Base-by-base conservation (phyloP, 2,329 filamentous ascomycete species). In the Xylariaceae sp. region DNA sequence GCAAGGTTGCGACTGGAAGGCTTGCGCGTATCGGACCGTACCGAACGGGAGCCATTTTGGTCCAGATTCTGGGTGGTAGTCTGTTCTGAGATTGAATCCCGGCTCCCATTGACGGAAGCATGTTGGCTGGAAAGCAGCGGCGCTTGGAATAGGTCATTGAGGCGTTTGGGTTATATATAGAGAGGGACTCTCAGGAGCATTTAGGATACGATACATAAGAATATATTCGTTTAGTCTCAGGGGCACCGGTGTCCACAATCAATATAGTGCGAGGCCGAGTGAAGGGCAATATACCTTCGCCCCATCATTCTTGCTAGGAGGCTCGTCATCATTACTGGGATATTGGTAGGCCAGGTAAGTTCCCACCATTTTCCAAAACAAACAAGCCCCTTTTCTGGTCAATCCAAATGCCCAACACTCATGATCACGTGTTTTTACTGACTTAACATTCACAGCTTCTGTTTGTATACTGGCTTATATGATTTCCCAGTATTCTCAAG, bases 1-100 rank as follows among this genome's bases (percentile, higher is more conserved):
- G 73, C 80, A 86, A 73, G 90, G 90, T 17, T 94, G 90, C 72
- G 90, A 94, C 76, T 94, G 90, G 89, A 80, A 86, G 71, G 90
- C 89, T 49, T 94, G 90, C 72, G 75, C 89, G 1, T 93, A 88
- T 70, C 83, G 79, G 57, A 80, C 74, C 0, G 80, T 94, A 4
- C 76, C 79, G 0, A 81, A 85, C 11, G 88, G 88, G 0, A 79
- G 80, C 23, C 81, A 77, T 60, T 92, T 92, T 73, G 88, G 88
- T 0, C 86, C 86, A 1, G 79, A 82, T 58, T 75, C 66, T 1
- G 64, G 64, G 1, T 88, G 85, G 85, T 86, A 68, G 55, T 51
- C 44, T 35, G 39, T 48, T 13, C 30, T 51, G 57, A 51, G 34
- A 42, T 35, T 44, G 57, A 49, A 44, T 39, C 47, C 53, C 30